Percentiles rank a stretch among this genome's conserved stretches.
These are phyloP conservation scores for Fagus sylvatica DNA, from an alignment of 306 rosid genomes.

Conservation along the genomic window DNA sequence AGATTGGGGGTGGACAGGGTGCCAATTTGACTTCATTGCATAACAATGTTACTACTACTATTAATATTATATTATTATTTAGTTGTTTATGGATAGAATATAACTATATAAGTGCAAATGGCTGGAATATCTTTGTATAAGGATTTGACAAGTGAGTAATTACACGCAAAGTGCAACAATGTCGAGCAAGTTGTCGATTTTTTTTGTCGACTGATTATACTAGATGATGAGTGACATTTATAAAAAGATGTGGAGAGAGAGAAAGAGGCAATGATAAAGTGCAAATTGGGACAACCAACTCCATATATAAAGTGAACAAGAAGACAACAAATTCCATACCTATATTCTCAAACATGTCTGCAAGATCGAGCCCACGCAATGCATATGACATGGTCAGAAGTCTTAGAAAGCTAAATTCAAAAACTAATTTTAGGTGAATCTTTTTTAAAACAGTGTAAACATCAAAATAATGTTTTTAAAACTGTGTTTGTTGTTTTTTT, in stretches of 20 bases:
- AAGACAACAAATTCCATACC: conserved; percentile 11
- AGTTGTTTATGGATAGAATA: neutral
- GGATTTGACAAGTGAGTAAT: conserved; percentile 12
- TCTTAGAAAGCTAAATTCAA: neutral
- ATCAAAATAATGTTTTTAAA: no score
- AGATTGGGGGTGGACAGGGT: neutral
- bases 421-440: no score
- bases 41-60: neutral
- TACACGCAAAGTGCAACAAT: conserved; percentile 27
- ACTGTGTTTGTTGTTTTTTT: no score
- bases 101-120: neutral
- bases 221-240: neutral
- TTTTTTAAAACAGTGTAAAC: no score
- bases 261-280: neutral
- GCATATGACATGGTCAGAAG: neutral
- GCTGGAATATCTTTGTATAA: neutral
- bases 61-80: neutral
- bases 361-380: neutral
- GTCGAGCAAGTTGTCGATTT: conserved; percentile 15
- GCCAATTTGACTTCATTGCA: neutral
- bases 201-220: neutral
- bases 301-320: conserved; percentile 18
- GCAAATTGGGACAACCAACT: conserved; percentile 16
- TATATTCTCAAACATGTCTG: neutral
- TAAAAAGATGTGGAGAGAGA: neutral